These are phyloP conservation scores for Colletotrichum tamarilloi DNA, from an alignment of 2,329 filamentous ascomycete species.

Conservation along the genomic window DNA sequence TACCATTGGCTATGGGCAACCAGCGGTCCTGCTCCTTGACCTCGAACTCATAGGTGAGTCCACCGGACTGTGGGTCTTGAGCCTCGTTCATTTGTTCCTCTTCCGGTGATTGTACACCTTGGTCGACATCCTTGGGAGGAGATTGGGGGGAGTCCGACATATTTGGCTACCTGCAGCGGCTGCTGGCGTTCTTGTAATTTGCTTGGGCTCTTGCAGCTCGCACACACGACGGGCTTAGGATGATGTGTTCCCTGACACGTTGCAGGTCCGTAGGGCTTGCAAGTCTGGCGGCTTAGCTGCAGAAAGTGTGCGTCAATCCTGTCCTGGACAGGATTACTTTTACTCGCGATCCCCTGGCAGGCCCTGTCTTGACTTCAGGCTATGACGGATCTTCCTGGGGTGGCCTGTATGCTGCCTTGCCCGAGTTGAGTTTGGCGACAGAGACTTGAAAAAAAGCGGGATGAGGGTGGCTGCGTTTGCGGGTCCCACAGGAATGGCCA, in stretches of 20 bases:
- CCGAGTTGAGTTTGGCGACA: slow-evolving; percentile 37
- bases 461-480: slow-evolving; percentile 49
- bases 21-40: slow-evolving; percentile 99
- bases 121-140: slow-evolving; percentile 95
- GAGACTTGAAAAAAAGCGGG: slow-evolving; percentile 42
- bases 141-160: slow-evolving; percentile 90
- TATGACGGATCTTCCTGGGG: slow-evolving; percentile 51
- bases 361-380: slow-evolving; percentile 51
- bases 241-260: slow-evolving; percentile 74
- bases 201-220: slow-evolving; percentile 64
- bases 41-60: slow-evolving; percentile 90
- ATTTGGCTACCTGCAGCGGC: slow-evolving; percentile 80
- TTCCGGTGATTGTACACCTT: slow-evolving; percentile 90
- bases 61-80: slow-evolving; percentile 81
- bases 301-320: slow-evolving; percentile 66
- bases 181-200: slow-evolving; percentile 71
- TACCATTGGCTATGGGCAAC: slow-evolving; percentile 99
- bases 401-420: slow-evolving; percentile 41
- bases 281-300: slow-evolving; percentile 64
- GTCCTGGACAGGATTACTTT: slow-evolving; percentile 42
- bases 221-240: slow-evolving; percentile 63
- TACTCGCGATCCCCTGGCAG: slow-evolving; percentile 48
- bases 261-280: slow-evolving; percentile 67
- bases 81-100: slow-evolving; percentile 95
- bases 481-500: slow-evolving; percentile 46